Evolutionary conservation across 176 grass and related monocot species (phyloP).

Genomic region (Triticum urartu): DNA sequence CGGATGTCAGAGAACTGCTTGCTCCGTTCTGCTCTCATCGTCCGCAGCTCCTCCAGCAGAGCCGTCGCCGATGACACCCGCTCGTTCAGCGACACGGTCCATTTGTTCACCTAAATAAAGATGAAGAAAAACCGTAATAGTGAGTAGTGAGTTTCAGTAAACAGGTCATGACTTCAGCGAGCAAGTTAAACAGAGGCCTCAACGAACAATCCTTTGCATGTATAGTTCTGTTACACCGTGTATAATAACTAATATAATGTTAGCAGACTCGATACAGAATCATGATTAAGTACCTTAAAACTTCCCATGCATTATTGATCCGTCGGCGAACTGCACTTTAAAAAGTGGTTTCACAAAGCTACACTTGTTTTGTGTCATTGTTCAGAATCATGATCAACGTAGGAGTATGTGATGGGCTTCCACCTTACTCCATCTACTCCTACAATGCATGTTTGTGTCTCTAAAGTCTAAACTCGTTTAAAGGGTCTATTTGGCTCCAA

Average conservation of each 20-base stretch:
- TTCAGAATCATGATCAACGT: too few species aligned
- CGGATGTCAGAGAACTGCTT: slow-evolving; percentile 44
- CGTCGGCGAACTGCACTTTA: too few species aligned
- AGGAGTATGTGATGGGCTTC: too few species aligned
- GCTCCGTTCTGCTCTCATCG: slow-evolving; percentile 43
- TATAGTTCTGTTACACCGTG: not conserved
- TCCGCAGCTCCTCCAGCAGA: slow-evolving; percentile 55
- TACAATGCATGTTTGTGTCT: not conserved
- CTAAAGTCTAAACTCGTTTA: not conserved
- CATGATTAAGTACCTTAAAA: too few species aligned
- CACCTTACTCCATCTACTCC: too few species aligned
- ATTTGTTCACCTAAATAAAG: slow-evolving; percentile 44
- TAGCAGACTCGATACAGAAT: not conserved
- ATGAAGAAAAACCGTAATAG: not conserved
- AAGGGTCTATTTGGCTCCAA: too few species aligned
- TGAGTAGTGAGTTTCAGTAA: not conserved
- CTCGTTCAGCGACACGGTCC: slow-evolving; percentile 47
- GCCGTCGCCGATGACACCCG: slow-evolving; percentile 32
- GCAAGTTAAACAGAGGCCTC: not conserved
- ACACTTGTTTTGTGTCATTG: too few species aligned
- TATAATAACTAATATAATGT: not conserved
- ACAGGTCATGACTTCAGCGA: not conserved
- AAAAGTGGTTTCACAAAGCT: too few species aligned
- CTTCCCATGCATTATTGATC: too few species aligned
- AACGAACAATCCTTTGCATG: not conserved